Conservation (phyloP, 306 rosid genomes). For the Chamaecrista fasciculata region DNA sequence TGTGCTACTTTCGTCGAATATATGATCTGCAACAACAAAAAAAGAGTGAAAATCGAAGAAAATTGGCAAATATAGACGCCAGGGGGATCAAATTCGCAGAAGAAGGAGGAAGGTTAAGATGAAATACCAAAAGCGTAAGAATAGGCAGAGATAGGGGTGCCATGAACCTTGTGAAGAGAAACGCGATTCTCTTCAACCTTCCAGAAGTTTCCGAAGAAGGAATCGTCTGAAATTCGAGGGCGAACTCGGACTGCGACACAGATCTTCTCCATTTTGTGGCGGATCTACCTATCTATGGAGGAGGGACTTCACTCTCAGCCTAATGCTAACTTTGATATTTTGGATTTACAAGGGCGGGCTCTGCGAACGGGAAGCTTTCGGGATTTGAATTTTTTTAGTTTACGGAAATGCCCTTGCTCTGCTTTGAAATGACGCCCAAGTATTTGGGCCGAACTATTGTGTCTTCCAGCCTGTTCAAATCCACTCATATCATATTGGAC, state of each 20-base stretch:
- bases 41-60: neutral
- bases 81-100: neutral
- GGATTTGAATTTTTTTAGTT: slow-evolving; percentile 22
- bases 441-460: neutral
- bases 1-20: slow-evolving; percentile 68
- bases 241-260: slow-evolving; percentile 86
- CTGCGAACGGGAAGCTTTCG: neutral
- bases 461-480: neutral
- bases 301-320: neutral
- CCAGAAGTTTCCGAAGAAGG: slow-evolving; percentile 61
- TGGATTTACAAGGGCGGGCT: slow-evolving; percentile 22
- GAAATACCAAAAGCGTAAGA: slow-evolving; percentile 78
- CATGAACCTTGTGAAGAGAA: slow-evolving; percentile 80
- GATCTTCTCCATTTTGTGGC: slow-evolving; percentile 68
- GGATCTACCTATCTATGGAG: neutral
- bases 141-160: slow-evolving; percentile 66
- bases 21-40: slow-evolving; percentile 55
- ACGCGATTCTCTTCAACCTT: slow-evolving; percentile 83
- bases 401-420: slow-evolving; percentile 28
- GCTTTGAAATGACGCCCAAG: neutral
- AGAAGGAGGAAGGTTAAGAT: neutral
- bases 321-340: neutral
- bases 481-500: no score
- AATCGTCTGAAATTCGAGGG: slow-evolving; percentile 52
- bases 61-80: neutral